These are phyloP conservation scores for Scutellaria baicalensis DNA, from an alignment of 257 asterid species.

Conservation along the genomic window DNA sequence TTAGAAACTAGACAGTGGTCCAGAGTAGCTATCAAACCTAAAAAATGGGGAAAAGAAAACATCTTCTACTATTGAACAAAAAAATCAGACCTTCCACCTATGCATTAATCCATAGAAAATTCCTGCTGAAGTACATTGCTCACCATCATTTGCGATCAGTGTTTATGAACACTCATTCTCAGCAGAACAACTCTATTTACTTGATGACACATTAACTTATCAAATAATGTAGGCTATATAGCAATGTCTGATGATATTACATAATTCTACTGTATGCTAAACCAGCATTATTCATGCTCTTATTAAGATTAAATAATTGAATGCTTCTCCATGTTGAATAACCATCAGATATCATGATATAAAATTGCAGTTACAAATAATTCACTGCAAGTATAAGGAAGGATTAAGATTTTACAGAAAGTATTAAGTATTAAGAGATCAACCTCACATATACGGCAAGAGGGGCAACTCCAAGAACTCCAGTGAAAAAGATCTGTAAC, in stretches of 20 bases:
- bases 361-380: not conserved
- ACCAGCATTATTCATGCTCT: not conserved
- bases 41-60: not conserved
- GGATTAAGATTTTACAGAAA: too few species aligned
- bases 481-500: slow-evolving; percentile 89
- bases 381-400: not conserved
- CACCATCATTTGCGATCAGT: not conserved
- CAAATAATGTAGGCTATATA: not conserved
- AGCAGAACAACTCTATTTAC: not conserved
- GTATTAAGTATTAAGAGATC: slow-evolving; percentile 10
- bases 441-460: slow-evolving; percentile 95
- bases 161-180: not conserved
- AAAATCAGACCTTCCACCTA: not conserved
- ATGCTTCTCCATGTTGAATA: not conserved
- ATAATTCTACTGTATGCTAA: not conserved
- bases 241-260: not conserved
- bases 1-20: slow-evolving; percentile 1
- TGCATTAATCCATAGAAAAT: not conserved
- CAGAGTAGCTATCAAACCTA: not conserved
- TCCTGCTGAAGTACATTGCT: not conserved
- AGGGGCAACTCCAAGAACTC: slow-evolving; percentile 98
- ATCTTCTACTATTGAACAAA: not conserved
- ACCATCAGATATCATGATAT: not conserved
- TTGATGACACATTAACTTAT: not conserved
- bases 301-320: not conserved